Evolutionary conservation across 768 basidiomycete species (phyloP).

Genomic region (Phanerodontia chrysosporium): DNA sequence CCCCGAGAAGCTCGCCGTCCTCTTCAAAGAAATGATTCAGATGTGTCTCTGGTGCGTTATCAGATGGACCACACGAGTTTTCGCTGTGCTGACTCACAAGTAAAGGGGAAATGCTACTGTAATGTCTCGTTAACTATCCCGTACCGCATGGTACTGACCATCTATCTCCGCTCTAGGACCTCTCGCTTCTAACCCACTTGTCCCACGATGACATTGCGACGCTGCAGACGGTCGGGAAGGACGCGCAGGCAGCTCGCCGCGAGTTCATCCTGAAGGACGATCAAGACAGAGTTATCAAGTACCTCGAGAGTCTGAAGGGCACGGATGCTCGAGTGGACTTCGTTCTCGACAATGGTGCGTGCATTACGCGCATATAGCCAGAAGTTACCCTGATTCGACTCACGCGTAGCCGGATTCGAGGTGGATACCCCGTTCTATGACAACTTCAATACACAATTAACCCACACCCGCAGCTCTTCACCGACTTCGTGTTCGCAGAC

Average conservation of each 20-base stretch:
- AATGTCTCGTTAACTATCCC: not conserved
- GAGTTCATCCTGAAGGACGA: conserved; percentile 85
- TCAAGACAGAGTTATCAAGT: conserved; percentile 67
- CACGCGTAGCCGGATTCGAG: conserved; percentile 81
- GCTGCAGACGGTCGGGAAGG: conserved; percentile 77
- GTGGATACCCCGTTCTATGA: conserved; percentile 32
- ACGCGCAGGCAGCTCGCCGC: conserved; percentile 73
- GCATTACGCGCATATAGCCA: not conserved
- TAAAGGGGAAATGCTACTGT: conserved; percentile 98
- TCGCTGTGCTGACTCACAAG: no score
- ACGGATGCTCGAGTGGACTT: conserved; percentile 65
- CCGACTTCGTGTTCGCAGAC: conserved; percentile 90
- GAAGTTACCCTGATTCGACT: not conserved
- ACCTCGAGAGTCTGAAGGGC: conserved; percentile 52
- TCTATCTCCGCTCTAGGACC: conserved; percentile 49
- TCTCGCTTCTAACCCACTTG: conserved; percentile 85
- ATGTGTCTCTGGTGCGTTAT: conserved; percentile 75
- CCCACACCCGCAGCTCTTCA: conserved; percentile 61
- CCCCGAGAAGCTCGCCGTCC: conserved; percentile 49
- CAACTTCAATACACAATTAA: not conserved
- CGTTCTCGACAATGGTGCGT: conserved; percentile 83
- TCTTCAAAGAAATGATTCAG: conserved; percentile 84
- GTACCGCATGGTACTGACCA: no score
- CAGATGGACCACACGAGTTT: no score
- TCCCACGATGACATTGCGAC: conserved; percentile 77